Evolutionary conservation across 495 filamentous ascomycete species (phyloP).

Genomic region (Evansstolkia leycettana): DNA sequence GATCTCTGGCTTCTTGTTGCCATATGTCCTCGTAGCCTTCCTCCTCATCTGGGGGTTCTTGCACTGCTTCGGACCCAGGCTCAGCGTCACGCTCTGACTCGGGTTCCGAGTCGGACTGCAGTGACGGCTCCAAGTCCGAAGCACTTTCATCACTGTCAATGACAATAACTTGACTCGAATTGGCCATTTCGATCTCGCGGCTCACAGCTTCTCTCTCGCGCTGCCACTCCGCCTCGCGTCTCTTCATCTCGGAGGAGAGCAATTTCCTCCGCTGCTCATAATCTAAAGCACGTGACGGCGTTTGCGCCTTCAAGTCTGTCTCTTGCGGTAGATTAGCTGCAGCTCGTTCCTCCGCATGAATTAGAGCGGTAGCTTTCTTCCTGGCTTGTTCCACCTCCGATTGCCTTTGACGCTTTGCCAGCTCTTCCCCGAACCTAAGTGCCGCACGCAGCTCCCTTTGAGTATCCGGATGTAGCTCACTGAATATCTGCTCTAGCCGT

Average conservation of each 20-base stretch:
- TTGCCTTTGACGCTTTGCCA: conserved; percentile 23
- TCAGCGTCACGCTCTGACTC: conserved; percentile 5
- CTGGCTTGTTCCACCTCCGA: conserved; percentile 5
- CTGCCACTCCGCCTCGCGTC: conserved; percentile 35
- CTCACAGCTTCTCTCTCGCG: conserved; percentile 37
- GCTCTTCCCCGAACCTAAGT: conserved; percentile 36
- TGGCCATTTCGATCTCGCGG: conserved; percentile 35
- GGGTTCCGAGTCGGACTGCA: background rate
- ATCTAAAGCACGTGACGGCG: conserved; percentile 6
- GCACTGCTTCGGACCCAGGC: conserved; percentile 5
- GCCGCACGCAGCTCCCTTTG: conserved; percentile 31
- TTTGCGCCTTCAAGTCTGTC: conserved; percentile 1
- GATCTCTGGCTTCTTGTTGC: conserved; percentile 31
- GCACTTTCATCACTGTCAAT: conserved; percentile 34
- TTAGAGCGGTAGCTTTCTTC: conserved; percentile 6
- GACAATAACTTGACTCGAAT: conserved; percentile 34
- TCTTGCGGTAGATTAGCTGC: conserved; percentile 2
- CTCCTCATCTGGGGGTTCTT: conserved; percentile 8
- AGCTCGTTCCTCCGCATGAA: conserved; percentile 2
- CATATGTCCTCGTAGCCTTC: conserved; percentile 32
- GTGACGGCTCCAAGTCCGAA: background rate
- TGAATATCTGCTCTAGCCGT: conserved; percentile 30
- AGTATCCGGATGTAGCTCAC: conserved; percentile 30
- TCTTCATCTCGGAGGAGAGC: conserved; percentile 12
- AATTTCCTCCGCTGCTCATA: conserved; percentile 2